A percentile compares a stretch with the other conserved stretches of the same genome.
Conservation (phyloP, 768 basidiomycete genomes). For the Boletus sensibilis region DNA sequence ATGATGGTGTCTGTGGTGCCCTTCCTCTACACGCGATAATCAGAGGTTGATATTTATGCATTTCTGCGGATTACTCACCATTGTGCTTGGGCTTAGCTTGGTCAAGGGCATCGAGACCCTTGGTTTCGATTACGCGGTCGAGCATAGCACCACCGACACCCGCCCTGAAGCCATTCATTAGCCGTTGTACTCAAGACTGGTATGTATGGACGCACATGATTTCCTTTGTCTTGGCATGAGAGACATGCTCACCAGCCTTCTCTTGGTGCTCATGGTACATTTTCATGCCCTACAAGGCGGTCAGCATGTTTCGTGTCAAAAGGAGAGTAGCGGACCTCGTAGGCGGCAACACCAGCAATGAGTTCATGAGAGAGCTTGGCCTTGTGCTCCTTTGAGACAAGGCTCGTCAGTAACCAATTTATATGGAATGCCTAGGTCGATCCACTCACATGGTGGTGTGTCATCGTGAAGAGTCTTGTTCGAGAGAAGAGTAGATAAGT, state of each 20-base stretch:
- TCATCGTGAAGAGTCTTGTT: slow-evolving; percentile 13
- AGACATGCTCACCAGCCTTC: slow-evolving; percentile 46
- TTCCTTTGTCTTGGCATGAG: slow-evolving; percentile 58
- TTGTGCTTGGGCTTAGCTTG: slow-evolving; percentile 41
- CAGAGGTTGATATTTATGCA: neutral
- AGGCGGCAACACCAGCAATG: slow-evolving; percentile 64
- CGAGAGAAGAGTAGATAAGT: neutral
- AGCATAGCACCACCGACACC: slow-evolving; percentile 55
- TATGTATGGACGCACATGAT: slow-evolving; percentile 37
- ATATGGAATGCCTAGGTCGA: neutral
- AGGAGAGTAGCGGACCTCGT: slow-evolving; percentile 42
- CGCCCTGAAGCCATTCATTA: slow-evolving; percentile 38
- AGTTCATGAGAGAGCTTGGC: slow-evolving; percentile 63
- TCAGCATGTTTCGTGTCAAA: neutral
- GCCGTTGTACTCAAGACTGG: neutral
- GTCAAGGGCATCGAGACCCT: slow-evolving; percentile 52
- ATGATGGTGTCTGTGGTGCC: slow-evolving; percentile 1
- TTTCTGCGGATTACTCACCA: slow-evolving; percentile 22
- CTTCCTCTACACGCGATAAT: slow-evolving; percentile 6
- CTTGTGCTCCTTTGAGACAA: slow-evolving; percentile 49
- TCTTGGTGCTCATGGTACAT: slow-evolving; percentile 56
- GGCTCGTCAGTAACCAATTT: neutral
- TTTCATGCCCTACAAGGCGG: slow-evolving; percentile 51
- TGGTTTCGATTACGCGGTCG: slow-evolving; percentile 57
- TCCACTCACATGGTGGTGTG: slow-evolving; percentile 20